Evolutionary conservation across 441 rosid species (phyloP).

Genomic region (Syzygium malaccense): DNA sequence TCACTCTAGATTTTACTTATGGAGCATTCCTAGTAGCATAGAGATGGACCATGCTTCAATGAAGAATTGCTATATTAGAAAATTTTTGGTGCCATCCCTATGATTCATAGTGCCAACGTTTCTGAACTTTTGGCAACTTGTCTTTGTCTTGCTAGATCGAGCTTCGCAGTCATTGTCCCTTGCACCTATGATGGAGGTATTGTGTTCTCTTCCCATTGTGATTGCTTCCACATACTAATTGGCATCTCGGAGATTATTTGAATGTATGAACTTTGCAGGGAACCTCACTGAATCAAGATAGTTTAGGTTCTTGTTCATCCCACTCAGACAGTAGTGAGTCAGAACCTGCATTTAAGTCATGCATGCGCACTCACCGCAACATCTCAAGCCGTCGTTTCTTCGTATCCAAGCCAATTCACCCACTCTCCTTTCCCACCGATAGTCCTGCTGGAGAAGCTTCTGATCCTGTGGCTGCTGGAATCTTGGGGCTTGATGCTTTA

Average conservation of each 20-base stretch:
- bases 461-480: conserved; percentile 4
- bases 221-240: neutral
- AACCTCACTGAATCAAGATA: conserved; percentile 29
- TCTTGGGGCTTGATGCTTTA: conserved; percentile 17
- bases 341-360: conserved; percentile 29
- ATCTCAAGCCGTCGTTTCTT: conserved; percentile 31
- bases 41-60: neutral
- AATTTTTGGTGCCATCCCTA: neutral
- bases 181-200: conserved; percentile 34
- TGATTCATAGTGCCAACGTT: neutral
- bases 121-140: neutral
- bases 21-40: neutral
- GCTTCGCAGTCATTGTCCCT: conserved; percentile 20
- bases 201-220: neutral
- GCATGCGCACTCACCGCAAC: conserved; percentile 33
- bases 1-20: neutral
- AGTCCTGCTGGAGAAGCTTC: conserved; percentile 16
- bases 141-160: conserved; percentile 21
- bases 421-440: conserved; percentile 29
- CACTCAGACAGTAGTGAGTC: conserved; percentile 41
- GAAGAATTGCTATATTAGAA: neutral
- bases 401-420: conserved; percentile 57
- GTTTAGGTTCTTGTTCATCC: conserved; percentile 31
- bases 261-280: conserved; percentile 22
- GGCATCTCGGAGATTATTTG: neutral